phyloP scores from a whole-genome alignment of 768 basidiomycete genomes.

The Naganishia kalamii region DNA sequence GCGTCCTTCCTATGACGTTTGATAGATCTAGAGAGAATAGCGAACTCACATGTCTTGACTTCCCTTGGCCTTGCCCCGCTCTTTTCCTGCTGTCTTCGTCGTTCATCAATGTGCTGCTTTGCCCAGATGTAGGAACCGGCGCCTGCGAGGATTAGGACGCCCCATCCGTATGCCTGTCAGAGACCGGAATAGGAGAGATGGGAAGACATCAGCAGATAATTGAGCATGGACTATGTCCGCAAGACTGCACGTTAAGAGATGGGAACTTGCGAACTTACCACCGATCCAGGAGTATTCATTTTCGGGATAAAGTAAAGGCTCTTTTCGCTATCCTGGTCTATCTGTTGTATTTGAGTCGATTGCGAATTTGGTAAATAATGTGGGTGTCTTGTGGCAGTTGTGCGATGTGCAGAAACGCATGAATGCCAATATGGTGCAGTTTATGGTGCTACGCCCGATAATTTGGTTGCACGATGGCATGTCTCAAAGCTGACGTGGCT shows the following conservation, averaged over 20 bases:
- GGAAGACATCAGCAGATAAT: neutral
- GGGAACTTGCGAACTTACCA: neutral
- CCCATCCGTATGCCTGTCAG: slow-evolving; percentile 22
- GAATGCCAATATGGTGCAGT: no score
- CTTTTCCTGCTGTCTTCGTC: slow-evolving; percentile 43
- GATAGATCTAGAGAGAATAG: neutral
- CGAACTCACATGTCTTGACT: slow-evolving; percentile 24
- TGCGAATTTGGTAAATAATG: no score
- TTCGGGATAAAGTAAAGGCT: neutral
- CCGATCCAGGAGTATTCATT: slow-evolving; percentile 14
- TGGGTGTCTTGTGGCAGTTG: no score
- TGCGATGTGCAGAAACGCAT: no score
- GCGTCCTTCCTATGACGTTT: neutral
- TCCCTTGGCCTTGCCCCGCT: slow-evolving; percentile 44
- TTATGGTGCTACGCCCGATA: no score
- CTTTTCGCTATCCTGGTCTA: neutral
- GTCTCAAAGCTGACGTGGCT: no score
- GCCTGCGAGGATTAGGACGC: slow-evolving; percentile 45
- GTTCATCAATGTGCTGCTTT: slow-evolving; percentile 47
- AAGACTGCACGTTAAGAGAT: neutral
- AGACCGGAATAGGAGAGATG: neutral
- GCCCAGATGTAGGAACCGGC: slow-evolving; percentile 49
- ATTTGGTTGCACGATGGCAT: no score
- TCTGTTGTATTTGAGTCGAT: no score
- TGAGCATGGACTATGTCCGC: no score